Base-by-base conservation (phyloP, 495 filamentous ascomycete genomes). In the Zalerion maritima region DNA sequence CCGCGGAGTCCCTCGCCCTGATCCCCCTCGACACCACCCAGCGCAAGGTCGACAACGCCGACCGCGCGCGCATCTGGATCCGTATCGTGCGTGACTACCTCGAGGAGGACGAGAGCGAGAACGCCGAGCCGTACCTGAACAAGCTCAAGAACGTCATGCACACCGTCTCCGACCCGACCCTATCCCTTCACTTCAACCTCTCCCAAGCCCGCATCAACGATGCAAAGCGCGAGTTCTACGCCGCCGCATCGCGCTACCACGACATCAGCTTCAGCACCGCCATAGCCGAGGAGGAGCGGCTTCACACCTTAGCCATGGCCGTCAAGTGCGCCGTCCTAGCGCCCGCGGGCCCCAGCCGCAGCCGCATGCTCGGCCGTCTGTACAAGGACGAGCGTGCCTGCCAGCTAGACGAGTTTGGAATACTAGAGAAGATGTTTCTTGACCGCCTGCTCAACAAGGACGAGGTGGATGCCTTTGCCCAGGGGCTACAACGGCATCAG, bases 351-450 rank as follows among this genome's bases (percentile, higher is more conserved):
- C 89, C 89, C 0, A 60, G 75, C 39, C 80, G 89, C 10, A 83
- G 80, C 30, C 67, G 81, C 6, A 69, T 69, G 5, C 63, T 97
- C 5, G 80, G 73, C 2, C 75, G 75, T 32, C 59, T 97, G 5
- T 94, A 94, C 64, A 94, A 94, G 51, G 89, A 97, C 46, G 91
- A 96, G 26, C 73, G 89, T 12, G 69, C 81, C 0, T 55, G 67
- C 2, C 67, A 72, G 25, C 67, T 86, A 2, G 72, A 78, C 5
- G 82, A 94, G 49, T 87, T 78, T 43, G 63, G 69, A 23, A 94
- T 97, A 30, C 60, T 97, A 13, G 91, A 96, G 62, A 96, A 96
- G 58, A 94, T 97, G 72, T 91, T 92, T 49, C 67, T 97, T 16
- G 84, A 96, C 52, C 72, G 89, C 4, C 60, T 97, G 3, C 62